Base-by-base conservation (phyloP, 352 stramenopile genomes). In the Elongisporangium anandrum region DNA sequence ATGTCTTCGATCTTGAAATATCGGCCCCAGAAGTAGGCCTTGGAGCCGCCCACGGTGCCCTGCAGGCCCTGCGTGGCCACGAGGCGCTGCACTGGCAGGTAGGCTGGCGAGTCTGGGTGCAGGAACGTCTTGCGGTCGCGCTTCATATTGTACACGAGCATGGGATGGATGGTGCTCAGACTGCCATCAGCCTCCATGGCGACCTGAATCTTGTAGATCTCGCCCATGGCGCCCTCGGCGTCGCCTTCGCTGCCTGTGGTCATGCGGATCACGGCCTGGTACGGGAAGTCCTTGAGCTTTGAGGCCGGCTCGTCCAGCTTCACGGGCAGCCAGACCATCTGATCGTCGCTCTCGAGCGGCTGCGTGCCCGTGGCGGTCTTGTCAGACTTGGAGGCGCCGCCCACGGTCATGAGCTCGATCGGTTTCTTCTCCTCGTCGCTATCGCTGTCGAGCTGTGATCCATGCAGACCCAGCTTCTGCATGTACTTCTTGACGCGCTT, bases 191-290 rank as follows among this genome's bases (percentile, higher is more conserved):
- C 63, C 50, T 85, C 75, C 66, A 92, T 70, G 15, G 86, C 86
- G 56, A 94, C 85, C 50, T 95, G 86, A 68, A 95, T 93, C 75
- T 95, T 95, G 75, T 95, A 95, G 73, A 95, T 92, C 72, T 95
- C 86, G 24, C 85, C 85, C 51, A 92, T 72, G 10, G 76, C 79
- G 20, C 83, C 84, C n/a, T 84, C 64, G 23, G 79, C 77, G 10
- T 90, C 80, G 50, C 79, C 82, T 21, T 90, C 74, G 41, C 89
- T 80, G 50, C 60, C 85, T 45, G 70, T 85, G 22, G 79, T 94
- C 86, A 94, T 93, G 50, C 83, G 84, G 50, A 95, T 95, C 53
- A 94, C 82, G 12, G 86, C 86, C 64, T 92, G 77, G 71, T 95
- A 90, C 41, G 82, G 84, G 59, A 87, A 90, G 64, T 92, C 64